These are phyloP conservation scores for Linum lewisii DNA, from an alignment of 345 rosid genomes.

Conservation along the genomic window DNA sequence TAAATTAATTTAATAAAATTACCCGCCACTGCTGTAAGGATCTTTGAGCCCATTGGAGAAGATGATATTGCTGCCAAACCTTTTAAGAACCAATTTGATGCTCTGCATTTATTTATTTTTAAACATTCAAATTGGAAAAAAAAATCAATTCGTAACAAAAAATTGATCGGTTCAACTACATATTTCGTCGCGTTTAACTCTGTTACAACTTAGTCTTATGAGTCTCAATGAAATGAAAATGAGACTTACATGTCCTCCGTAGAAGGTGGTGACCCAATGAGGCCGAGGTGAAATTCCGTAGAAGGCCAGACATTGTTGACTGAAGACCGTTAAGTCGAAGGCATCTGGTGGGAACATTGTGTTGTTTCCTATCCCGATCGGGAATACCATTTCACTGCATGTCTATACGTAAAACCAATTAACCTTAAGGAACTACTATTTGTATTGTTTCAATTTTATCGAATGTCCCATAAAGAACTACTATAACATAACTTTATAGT, in stretches of 20 bases:
- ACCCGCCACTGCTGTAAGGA: conserved; percentile 42
- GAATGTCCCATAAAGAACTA: too few relatives aligned
- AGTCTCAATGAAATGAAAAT: too few relatives aligned
- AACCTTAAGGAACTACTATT: not conserved
- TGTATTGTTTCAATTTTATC: too few relatives aligned
- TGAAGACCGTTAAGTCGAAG: not conserved
- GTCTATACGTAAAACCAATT: not conserved
- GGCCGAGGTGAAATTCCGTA: conserved; percentile 11
- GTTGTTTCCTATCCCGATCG: not conserved
- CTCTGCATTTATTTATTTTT: conserved; percentile 21
- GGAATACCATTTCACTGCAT: conserved; percentile 4
- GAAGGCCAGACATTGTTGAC: not conserved
- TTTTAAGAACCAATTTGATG: conserved; percentile 25
- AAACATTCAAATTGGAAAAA: too few relatives aligned
- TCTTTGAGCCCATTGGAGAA: conserved; percentile 38
- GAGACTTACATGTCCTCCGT: conserved; percentile 11
- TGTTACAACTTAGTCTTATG: too few relatives aligned
- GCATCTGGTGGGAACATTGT: conserved; percentile 11
- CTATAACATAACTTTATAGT: too few relatives aligned
- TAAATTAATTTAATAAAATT: not conserved
- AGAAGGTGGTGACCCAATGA: conserved; percentile 10
- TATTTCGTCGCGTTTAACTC: too few relatives aligned
- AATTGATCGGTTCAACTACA: too few relatives aligned
- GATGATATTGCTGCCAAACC: conserved; percentile 39
- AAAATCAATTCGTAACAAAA: too few relatives aligned